Evolutionary conservation across 1,139 yeast species (phyloP), one percentile per base, ranked within the genome.

Genomic region (Saccharomyces hybrid): DNA sequence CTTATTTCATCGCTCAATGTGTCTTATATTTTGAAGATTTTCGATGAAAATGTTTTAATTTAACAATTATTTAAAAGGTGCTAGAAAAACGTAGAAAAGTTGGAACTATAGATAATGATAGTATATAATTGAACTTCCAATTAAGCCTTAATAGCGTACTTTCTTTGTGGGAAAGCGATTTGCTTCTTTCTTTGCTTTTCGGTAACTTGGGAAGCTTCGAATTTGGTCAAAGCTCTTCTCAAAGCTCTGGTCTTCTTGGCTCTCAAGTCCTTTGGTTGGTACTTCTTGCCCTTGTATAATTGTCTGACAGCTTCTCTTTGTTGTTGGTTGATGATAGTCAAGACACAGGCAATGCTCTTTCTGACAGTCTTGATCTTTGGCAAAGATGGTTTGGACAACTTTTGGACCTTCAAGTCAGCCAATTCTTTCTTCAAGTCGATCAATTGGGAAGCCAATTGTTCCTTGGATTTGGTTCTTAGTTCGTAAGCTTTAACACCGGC

Each of bases 231-330:
- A n/a, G n/a, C n/a, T n/a, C n/a, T n/a, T n/a, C n/a, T n/a, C n/a
- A n/a, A n/a, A n/a, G n/a, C n/a, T n/a, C n/a, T n/a, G n/a, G n/a
- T n/a, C n/a, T n/a, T n/a, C n/a, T n/a, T n/a, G n/a, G n/a, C 96
- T 83, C 98, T 93, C 80, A 93, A 85, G 78, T 91, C 98, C 84
- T 91, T 91, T 82, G 99, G 99, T 77, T 85, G 83, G 85, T 84
- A 88, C 82, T 90, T 91, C 86, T 90, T 90, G 80, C 91, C 96
- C 70, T 83, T 83, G 93, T 90, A 91, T 84, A 88, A 86, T 75
- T 87, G 95, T 79, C 88, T 88, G 76, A 89, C 97, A 71, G 87
- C 85, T 68, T 86, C 91, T 81, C 99, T 91, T 82, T 90, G 97
- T 83, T 88, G 89, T 73, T 84, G 83, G 93, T 88, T 91, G 81